Evolutionary conservation across 768 basidiomycete genomes (phyloP).

Genomic region (Imleria badia): DNA sequence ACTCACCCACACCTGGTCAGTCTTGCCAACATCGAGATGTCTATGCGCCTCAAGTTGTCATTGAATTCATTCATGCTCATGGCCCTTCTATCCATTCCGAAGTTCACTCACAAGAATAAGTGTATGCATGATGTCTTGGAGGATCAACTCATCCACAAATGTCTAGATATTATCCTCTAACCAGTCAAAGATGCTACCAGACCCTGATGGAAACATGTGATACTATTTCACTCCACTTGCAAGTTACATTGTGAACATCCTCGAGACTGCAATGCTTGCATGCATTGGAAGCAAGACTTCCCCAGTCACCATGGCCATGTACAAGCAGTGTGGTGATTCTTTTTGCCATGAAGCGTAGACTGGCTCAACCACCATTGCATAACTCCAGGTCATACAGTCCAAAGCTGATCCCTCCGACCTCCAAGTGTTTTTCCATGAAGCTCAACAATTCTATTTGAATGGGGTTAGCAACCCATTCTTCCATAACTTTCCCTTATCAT

Average conservation of each 20-base stretch:
- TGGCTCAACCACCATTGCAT: neutral
- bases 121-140: neutral
- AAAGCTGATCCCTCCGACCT: neutral
- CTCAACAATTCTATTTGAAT: neutral
- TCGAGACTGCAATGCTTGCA: neutral
- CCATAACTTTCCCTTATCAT: neutral
- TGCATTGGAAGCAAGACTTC: neutral
- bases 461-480: neutral
- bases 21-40: neutral
- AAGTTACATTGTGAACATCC: neutral
- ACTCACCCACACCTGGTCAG: neutral
- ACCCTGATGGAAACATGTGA: neutral
- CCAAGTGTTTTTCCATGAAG: neutral
- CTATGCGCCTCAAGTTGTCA: too few relatives aligned
- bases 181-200: neutral
- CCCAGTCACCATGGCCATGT: neutral
- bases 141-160: neutral
- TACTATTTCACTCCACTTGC: neutral
- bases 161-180: neutral
- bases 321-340: neutral
- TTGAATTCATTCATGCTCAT: too few relatives aligned
- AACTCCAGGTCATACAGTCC: neutral
- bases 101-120: neutral
- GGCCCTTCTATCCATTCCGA: too few relatives aligned
- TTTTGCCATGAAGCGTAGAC: neutral